Percentiles rank a stretch among this genome's conserved stretches.
Evolutionary conservation across 352 stramenopile genomes (phyloP).

Genomic region (Globisporangium camurandrum): DNA sequence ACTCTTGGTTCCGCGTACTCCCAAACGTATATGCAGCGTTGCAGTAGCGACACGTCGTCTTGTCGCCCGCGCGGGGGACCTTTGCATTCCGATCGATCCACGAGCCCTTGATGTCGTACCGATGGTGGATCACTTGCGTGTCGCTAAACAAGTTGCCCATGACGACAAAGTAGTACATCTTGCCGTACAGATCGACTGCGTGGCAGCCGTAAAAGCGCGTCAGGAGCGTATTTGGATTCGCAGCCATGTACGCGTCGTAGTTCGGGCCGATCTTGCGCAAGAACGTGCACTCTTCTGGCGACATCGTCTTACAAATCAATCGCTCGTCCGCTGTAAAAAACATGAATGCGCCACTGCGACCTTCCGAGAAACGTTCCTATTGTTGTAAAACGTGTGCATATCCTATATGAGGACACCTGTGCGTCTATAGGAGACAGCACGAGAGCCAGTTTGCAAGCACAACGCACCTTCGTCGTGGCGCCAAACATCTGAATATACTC

Average conservation of each 20-base stretch:
- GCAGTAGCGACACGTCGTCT: constrained; percentile 80
- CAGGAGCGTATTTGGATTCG: constrained; percentile 77
- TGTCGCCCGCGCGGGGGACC: constrained; percentile 69
- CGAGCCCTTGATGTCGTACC: constrained; percentile 90
- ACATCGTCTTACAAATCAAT: constrained; percentile 90
- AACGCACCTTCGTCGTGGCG: constrained; percentile 65
- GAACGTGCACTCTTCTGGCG: constrained; percentile 76
- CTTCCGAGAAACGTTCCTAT: constrained; percentile 80
- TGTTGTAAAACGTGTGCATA: neutral
- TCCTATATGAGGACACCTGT: neutral
- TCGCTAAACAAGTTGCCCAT: constrained; percentile 89
- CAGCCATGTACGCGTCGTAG: constrained; percentile 83
- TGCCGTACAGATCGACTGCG: constrained; percentile 82
- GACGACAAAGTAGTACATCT: constrained; percentile 91
- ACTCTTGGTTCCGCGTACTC: constrained; percentile 78
- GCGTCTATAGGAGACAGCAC: neutral
- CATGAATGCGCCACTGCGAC: constrained; percentile 87
- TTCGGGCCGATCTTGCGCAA: constrained; percentile 79
- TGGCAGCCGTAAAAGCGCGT: constrained; percentile 89
- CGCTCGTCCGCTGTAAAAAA: constrained; percentile 87
- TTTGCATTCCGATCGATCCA: constrained; percentile 86
- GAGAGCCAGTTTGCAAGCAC: too few relatives aligned
- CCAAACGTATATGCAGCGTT: constrained; percentile 85
- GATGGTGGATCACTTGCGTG: constrained; percentile 79
- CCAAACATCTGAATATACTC: constrained; percentile 83